Evolutionary conservation across 2,329 filamentous ascomycete species (phyloP).

Genomic region (Graphiopsis chlorocephala): DNA sequence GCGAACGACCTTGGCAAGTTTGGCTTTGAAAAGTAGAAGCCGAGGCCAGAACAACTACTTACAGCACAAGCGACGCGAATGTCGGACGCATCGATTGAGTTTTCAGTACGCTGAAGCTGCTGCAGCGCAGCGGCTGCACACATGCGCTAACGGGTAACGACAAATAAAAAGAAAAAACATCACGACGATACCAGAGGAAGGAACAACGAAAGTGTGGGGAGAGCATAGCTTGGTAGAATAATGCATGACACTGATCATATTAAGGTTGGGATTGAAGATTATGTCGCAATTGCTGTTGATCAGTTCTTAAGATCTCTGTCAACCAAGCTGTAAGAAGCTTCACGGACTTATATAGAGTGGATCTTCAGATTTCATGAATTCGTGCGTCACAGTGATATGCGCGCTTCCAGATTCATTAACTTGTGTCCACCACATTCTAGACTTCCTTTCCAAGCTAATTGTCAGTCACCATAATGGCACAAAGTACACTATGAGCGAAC

Average conservation of each 20-base stretch:
- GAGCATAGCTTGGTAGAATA: slow-evolving; percentile 1
- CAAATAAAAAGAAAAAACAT: not conserved
- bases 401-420: too few relatives aligned
- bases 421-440: too few relatives aligned
- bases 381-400: not conserved
- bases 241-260: not conserved
- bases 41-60: not conserved
- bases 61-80: not conserved
- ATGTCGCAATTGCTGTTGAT: not conserved
- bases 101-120: not conserved
- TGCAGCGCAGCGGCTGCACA: not conserved
- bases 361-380: not conserved
- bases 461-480: too few relatives aligned
- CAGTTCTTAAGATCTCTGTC: not conserved
- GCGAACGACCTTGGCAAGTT: slow-evolving; percentile 53
- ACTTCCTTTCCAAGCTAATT: too few relatives aligned
- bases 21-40: slow-evolving; percentile 52
- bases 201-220: not conserved
- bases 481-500: not conserved
- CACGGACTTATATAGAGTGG: not conserved
- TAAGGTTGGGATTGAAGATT: not conserved
- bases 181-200: not conserved
- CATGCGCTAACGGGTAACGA: slow-evolving; percentile 3
- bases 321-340: not conserved
- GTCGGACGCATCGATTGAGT: not conserved